Base-by-base conservation (phyloP, 345 rosid genomes). In the Trapa incisa region DNA sequence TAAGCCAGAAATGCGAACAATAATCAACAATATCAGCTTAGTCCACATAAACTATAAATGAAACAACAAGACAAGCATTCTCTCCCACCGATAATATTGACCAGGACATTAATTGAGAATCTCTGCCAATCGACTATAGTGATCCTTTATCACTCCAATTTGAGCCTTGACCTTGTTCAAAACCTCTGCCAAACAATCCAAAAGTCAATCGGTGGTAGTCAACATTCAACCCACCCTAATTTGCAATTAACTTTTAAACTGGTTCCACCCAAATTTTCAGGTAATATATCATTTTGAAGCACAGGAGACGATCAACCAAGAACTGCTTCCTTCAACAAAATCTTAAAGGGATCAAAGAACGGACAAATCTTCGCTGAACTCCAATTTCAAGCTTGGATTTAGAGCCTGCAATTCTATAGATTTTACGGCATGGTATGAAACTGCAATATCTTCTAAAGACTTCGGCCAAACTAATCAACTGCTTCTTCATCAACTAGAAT, bases 61-160 rank as follows among this genome's bases (percentile, higher is more conserved):
- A 64, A 43, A 41, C 32, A 36, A 52, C 1, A 37, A 22, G 29
- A 22, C 29, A 22, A 22, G 6, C 37, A 35, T 37, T 39, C 9
- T 8, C 32, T 38, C 47, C 62, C 52, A 86, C 98, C 97, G 87
- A 67, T 89, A 86, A 78, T 91, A 91, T 61, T 91, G 95, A 36
- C 86, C 97, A 38, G 96, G 85, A 70, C 84, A 79, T 45, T 79
- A 83, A 1, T 71, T 64, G 64, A 89, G 75, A 62, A 91, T 75
- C 42, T 79, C 83, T 67, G 85, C 87, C 38, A 94, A 86, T 63
- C 71, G 79, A 50, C 67, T 72, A 64, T 91, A 94, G 15, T 74
- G 84, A 67, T 73, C 74, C 83, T 84, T 87, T 72, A 94, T 74
- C 56, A 68, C 81, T 64, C 52, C 76, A 74, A 91, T 81, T 45